A percentile compares a stretch with the other conserved stretches of the same genome.
Conservation (phyloP, 805 yeast species). For the Teunomyces kruisii region DNA sequence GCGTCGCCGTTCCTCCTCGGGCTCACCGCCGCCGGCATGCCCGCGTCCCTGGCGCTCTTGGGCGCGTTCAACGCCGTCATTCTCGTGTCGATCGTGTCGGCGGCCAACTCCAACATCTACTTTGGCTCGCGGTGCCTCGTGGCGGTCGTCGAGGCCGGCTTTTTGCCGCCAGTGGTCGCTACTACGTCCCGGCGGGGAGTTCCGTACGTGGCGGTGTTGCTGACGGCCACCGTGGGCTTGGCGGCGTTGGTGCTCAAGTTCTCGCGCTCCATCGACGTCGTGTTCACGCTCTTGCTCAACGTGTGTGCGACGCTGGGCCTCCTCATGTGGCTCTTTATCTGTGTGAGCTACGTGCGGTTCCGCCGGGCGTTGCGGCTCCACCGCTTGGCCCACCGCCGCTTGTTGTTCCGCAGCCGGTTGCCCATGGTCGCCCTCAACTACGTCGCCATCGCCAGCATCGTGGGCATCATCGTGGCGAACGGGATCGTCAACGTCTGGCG, state of each 20-base stretch:
- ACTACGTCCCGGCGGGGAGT: constrained; percentile 12
- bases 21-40: constrained; percentile 15
- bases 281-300: constrained; percentile 19
- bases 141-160: constrained; percentile 14
- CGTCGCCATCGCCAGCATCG: constrained; percentile 17
- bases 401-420: constrained; percentile 8
- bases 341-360: constrained; percentile 18
- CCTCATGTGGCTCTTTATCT: constrained; percentile 26
- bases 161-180: constrained; percentile 6
- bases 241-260: constrained; percentile 17
- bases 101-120: constrained; percentile 29
- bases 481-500: constrained; percentile 17
- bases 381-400: not conserved
- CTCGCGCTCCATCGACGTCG: constrained; percentile 12
- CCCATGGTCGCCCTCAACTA: constrained; percentile 10
- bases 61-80: constrained; percentile 20
- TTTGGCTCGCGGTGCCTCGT: constrained; percentile 24
- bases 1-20: constrained; percentile 27
- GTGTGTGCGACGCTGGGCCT: constrained; percentile 27
- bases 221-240: constrained; percentile 21
- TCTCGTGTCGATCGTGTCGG: constrained; percentile 21
- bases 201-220: constrained; percentile 18
- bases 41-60: constrained; percentile 11
- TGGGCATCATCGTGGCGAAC: constrained; percentile 14
- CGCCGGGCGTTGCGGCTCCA: constrained; percentile 1